Evolutionary conservation across 768 basidiomycete genomes (phyloP).

Genomic region (Candolleomyces efflorescens): DNA sequence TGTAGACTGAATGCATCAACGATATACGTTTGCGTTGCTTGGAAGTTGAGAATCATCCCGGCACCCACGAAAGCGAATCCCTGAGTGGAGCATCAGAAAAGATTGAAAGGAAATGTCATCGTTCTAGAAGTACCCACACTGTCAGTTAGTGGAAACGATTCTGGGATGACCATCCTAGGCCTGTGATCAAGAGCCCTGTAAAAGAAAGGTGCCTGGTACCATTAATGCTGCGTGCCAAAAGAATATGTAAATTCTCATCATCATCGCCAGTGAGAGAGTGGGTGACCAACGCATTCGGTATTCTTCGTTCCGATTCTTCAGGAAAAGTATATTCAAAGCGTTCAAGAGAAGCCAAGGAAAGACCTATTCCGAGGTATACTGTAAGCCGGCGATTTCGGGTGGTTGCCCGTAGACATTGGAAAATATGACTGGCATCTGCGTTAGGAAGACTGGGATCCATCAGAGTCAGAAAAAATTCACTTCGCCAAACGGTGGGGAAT

Average conservation of each 20-base stretch:
- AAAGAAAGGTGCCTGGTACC: slow-evolving; percentile 24
- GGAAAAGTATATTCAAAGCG: slow-evolving; percentile 40
- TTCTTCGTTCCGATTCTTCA: slow-evolving; percentile 47
- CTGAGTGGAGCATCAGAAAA: neutral
- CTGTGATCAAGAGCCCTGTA: slow-evolving; percentile 60
- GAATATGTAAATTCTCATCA: neutral
- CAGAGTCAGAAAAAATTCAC: neutral
- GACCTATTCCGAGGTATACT: slow-evolving; percentile 58
- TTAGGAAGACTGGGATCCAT: slow-evolving; percentile 32
- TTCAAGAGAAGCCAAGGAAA: slow-evolving; percentile 37
- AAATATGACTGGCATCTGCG: slow-evolving; percentile 36
- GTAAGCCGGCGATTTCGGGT: slow-evolving; percentile 52
- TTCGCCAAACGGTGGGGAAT: slow-evolving; percentile 1
- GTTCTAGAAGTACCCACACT: slow-evolving; percentile 7
- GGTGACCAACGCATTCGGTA: slow-evolving; percentile 29
- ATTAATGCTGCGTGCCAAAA: neutral
- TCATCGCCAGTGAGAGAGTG: neutral
- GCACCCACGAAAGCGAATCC: slow-evolving; percentile 11
- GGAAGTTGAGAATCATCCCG: slow-evolving; percentile 27
- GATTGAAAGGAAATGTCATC: neutral
- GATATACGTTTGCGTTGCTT: slow-evolving; percentile 54
- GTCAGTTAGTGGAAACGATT: slow-evolving; percentile 48
- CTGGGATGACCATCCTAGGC: slow-evolving; percentile 60
- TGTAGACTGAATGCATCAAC: slow-evolving; percentile 34
- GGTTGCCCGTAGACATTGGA: slow-evolving; percentile 42